Evolutionary conservation across 1,284 basidiomycete species (phyloP).

Genomic region (Puccinia triticina): DNA sequence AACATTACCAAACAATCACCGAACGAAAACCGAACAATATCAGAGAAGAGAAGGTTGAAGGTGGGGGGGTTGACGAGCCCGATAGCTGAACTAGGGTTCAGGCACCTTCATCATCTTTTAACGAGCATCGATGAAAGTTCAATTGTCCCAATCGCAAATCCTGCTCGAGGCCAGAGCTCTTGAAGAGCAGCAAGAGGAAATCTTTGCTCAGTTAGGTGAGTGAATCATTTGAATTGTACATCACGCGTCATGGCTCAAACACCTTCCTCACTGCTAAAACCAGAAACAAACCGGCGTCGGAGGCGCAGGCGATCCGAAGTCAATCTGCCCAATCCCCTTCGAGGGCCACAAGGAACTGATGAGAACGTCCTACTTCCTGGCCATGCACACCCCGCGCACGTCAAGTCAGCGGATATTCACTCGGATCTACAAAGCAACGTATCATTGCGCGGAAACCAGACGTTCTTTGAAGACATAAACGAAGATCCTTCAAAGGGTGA

Average conservation of each 20-base stretch:
- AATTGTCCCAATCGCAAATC: neutral
- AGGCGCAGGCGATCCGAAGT: neutral
- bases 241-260: too few species aligned
- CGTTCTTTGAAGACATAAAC: neutral
- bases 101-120: neutral
- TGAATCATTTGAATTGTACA: neutral
- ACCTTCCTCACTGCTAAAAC: neutral
- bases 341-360: neutral
- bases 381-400: neutral
- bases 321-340: neutral
- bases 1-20: too few species aligned
- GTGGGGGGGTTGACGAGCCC: neutral
- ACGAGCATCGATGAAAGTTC: neutral
- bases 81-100: neutral
- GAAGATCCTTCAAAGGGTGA: neutral
- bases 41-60: neutral
- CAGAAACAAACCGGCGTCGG: conserved; percentile 4
- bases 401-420: neutral
- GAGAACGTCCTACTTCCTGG: neutral
- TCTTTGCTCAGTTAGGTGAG: neutral
- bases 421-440: conserved; percentile 9
- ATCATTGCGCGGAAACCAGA: neutral
- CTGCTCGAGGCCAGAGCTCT: neutral
- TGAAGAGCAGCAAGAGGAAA: neutral
- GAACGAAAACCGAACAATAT: neutral